Conservation (phyloP, 1,284 basidiomycete genomes). For the Boletus sp. region DNA sequence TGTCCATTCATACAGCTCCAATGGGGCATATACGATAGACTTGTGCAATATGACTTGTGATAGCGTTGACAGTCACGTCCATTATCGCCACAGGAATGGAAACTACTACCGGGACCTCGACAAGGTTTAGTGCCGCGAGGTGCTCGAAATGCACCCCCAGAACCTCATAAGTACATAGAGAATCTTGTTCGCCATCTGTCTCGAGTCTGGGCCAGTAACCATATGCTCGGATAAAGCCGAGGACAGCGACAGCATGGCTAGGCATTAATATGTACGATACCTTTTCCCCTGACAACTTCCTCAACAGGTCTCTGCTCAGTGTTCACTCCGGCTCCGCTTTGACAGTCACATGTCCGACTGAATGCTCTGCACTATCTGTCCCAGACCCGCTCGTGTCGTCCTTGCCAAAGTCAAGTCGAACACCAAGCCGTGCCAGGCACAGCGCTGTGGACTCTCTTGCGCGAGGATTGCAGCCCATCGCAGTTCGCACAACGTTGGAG, state of each 20-base stretch:
- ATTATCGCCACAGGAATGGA: conserved; percentile 15
- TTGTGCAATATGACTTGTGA: background rate
- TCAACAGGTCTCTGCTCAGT: background rate
- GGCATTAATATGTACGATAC: background rate
- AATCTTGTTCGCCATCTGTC: conserved; percentile 2
- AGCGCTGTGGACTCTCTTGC: conserved; percentile 22
- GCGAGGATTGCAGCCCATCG: conserved; percentile 11
- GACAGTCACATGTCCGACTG: background rate
- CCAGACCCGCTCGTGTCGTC: background rate
- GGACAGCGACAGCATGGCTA: no score
- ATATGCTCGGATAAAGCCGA: background rate
- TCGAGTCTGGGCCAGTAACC: no score
- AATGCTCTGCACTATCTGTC: background rate
- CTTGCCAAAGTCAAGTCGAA: conserved; percentile 22
- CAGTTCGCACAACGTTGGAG: conserved; percentile 5
- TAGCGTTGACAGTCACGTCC: no score
- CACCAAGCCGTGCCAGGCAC: conserved; percentile 30
- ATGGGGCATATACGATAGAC: background rate
- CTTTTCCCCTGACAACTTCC: background rate
- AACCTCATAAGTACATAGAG: background rate
- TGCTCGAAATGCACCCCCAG: background rate
- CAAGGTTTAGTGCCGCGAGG: background rate
- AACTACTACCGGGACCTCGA: background rate
- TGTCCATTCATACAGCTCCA: no score
- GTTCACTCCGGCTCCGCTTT: conserved; percentile 18